Conservation (phyloP, 108 stramenopile genomes). For the Nannochloropsis gaditana region DNA sequence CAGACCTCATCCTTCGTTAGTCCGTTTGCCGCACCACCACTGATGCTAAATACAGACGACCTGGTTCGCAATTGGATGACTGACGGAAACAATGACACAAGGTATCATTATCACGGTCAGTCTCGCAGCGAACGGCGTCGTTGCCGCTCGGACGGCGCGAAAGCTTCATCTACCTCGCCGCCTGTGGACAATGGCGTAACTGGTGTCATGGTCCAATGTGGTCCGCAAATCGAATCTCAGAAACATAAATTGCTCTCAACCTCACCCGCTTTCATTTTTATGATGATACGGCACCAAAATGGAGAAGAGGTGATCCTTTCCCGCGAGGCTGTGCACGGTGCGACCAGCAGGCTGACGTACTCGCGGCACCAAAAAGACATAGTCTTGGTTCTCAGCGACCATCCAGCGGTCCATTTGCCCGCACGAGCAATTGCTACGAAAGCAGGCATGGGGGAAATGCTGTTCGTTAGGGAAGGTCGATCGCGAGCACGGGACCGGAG, state of each 20-base stretch:
- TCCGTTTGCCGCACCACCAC: slow-evolving; percentile 2
- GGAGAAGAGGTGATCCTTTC: neutral
- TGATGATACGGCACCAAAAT: neutral
- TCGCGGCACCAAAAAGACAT: neutral
- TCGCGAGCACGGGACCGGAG: neutral
- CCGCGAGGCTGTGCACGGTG: neutral
- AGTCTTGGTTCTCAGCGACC: neutral
- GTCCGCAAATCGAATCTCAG: too few species aligned
- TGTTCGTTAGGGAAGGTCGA: neutral
- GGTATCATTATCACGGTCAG: too few species aligned
- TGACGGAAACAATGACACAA: neutral
- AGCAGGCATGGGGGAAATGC: slow-evolving; percentile 11
- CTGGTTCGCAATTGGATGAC: slow-evolving; percentile 1
- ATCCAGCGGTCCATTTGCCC: neutral
- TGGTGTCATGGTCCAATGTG: too few species aligned
- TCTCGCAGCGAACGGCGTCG: too few species aligned
- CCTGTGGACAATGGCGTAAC: too few species aligned
- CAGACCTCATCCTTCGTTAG: neutral
- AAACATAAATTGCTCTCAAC: neutral
- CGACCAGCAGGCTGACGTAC: neutral
- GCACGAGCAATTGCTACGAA: neutral
- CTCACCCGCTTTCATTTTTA: neutral
- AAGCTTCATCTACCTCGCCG: too few species aligned
- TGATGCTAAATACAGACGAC: neutral
- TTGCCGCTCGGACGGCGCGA: too few species aligned